Base-by-base conservation (phyloP, 108 stramenopile genomes). In the Stephanodiscus triporus region DNA sequence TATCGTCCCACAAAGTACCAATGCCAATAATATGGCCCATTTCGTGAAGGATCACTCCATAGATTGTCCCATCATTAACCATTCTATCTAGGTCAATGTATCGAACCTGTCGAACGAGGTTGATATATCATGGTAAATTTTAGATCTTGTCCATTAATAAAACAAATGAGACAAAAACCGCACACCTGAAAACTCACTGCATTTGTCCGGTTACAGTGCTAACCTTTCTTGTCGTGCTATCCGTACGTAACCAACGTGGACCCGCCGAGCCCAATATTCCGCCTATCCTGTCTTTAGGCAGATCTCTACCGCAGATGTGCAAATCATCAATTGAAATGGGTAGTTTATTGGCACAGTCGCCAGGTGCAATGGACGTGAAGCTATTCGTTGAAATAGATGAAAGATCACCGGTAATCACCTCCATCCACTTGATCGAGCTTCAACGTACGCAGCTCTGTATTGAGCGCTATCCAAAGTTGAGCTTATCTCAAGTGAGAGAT, bases 21-120 rank as follows among this genome's bases (percentile, higher is more conserved):
- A 84, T 55, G 7, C 84, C 84, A 47, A 80, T 53, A 2, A 84
- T 79, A 50, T 84, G 84, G 13, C 75, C 84, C 69, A 84, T 68
- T 42, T 84, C 79, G 58, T 84, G 84, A 51, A 78, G 61, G 51
- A 83, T 75, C 0, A 66, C 62, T 53, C 60, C n/a, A 50, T 70
- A 43, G 22, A 23, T 55, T n/a, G 26, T 67, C 30, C 55, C 32
- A 17, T 34, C 14, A 23, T 77, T 10, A 63, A 14, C 27, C n/a
- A 76, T 27, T n/a, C 72, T 50, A 19, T 17, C 70, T 51, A 34
- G 66, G 70, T 76, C 75, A 66, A 54, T 38, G 50, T n/a, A 66
- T 74, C 73, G 42, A 36, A 60, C 65, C 50, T 22, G 43, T 34
- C 5, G 38, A 27, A 68, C 43, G 20, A 57, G 27, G 6, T 45